Percentiles rank a stretch among this genome's conserved stretches.
Conservation (phyloP, 371 early-diverging fungal species). For the Lichtheimia ramosa region DNA sequence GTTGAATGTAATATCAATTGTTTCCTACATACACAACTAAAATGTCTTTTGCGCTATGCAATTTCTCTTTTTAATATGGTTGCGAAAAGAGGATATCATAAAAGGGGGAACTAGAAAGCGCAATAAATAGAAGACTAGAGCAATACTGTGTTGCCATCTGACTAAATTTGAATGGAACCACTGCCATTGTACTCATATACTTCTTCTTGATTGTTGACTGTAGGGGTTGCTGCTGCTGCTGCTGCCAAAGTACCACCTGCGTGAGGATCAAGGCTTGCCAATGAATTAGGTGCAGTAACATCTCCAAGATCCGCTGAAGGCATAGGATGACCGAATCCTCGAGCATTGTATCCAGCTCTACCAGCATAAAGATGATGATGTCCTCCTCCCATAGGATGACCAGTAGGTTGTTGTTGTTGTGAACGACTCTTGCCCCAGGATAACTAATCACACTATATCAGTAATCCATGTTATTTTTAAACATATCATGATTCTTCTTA, state of each 20-base stretch:
- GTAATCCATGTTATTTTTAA: no score
- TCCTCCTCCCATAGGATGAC: constrained; percentile 8
- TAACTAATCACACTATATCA: constrained; percentile 42
- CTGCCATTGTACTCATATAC: background rate
- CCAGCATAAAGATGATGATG: constrained; percentile 20
- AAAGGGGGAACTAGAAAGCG: no score
- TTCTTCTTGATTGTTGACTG: background rate
- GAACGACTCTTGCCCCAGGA: constrained; percentile 90
- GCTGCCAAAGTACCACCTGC: constrained; percentile 19
- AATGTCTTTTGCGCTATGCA: no score
- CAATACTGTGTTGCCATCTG: no score
- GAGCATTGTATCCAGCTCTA: constrained; percentile 13
- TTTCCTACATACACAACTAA: no score
- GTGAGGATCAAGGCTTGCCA: constrained; percentile 23
- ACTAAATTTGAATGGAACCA: background rate
- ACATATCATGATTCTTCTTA: constrained; percentile 14
- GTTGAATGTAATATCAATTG: no score
- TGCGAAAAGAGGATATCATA: no score
- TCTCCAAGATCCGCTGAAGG: background rate
- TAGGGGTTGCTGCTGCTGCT: background rate
- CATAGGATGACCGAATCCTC: constrained; percentile 4
- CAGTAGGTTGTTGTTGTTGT: constrained; percentile 17
- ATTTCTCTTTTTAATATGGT: no score
- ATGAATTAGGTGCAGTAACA: constrained; percentile 18
- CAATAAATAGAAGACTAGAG: no score